phyloP scores from a whole-genome alignment of 169 alveolate species.

The Cryptosporidium felis region DNA sequence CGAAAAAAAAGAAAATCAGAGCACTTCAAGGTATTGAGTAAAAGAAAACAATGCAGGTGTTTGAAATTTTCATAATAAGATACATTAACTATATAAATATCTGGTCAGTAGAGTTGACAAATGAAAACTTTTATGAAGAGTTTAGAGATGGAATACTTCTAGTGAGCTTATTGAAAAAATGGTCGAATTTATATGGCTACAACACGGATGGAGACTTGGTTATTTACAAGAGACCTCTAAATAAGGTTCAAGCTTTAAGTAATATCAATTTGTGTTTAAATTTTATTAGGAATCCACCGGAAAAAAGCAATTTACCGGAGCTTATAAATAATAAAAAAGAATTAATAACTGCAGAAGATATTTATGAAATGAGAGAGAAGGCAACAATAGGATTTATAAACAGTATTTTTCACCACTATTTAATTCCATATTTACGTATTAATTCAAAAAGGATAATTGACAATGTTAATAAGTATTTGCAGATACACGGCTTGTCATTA shows the following conservation, averaged over 20 bases:
- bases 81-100: constrained; percentile 55
- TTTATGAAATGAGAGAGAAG: constrained; percentile 14
- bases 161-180: constrained; percentile 6
- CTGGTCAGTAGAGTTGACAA: constrained; percentile 49
- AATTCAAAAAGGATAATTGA: constrained; percentile 14
- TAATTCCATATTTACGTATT: constrained; percentile 58
- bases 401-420: constrained; percentile 47
- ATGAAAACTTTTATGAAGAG: constrained; percentile 30
- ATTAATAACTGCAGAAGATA: constrained; percentile 43
- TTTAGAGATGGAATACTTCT: constrained; percentile 56
- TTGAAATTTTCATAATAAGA: constrained; percentile 49
- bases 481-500: constrained; percentile 50
- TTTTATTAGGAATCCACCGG: constrained; percentile 58
- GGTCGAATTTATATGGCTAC: constrained; percentile 62
- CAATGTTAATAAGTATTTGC: constrained; percentile 14
- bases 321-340: background rate
- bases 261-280: constrained; percentile 45
- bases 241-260: constrained; percentile 38
- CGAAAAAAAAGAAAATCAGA: no score
- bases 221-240: constrained; percentile 44
- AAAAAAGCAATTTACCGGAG: constrained; percentile 56
- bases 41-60: no score
- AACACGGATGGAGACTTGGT: constrained; percentile 56
- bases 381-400: background rate
- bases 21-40: no score